Evolutionary conservation across 2,329 filamentous ascomycete genomes (phyloP).

Genomic region (Aspergillus fumigatus): DNA sequence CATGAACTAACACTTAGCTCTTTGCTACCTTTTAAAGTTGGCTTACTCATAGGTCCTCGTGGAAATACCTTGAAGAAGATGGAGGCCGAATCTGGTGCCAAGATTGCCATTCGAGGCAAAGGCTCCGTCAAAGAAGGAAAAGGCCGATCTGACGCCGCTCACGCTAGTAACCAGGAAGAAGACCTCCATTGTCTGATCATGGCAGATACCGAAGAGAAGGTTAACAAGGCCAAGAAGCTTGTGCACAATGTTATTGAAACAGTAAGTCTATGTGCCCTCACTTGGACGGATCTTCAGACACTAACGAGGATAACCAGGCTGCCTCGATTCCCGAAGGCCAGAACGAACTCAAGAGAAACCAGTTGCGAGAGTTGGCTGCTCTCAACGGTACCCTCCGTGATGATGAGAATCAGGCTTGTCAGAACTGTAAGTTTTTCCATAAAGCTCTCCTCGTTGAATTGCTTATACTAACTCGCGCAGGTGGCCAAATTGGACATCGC

Average conservation of each 20-base stretch:
- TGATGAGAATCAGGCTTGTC: slow-evolving; percentile 98
- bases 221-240: slow-evolving; percentile 97
- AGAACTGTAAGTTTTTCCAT: slow-evolving; percentile 66
- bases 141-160: slow-evolving; percentile 95
- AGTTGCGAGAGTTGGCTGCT: slow-evolving; percentile 93
- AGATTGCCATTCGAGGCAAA: slow-evolving; percentile 99
- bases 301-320: slow-evolving; percentile 57
- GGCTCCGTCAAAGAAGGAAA: slow-evolving; percentile 99
- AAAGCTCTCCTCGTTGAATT: background rate
- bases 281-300: background rate
- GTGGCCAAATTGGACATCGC: slow-evolving; percentile 95
- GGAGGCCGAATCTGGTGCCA: slow-evolving; percentile 94
- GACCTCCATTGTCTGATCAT: slow-evolving; percentile 98
- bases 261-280: slow-evolving; percentile 53
- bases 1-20: slow-evolving; percentile 85
- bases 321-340: slow-evolving; percentile 98
- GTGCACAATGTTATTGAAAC: slow-evolving; percentile 99
- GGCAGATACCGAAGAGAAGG: slow-evolving; percentile 99
- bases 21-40: slow-evolving; percentile 77
- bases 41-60: slow-evolving; percentile 99
- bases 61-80: slow-evolving; percentile 99
- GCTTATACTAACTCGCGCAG: slow-evolving; percentile 24
- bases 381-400: slow-evolving; percentile 98
- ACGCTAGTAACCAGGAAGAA: slow-evolving; percentile 99
- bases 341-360: slow-evolving; percentile 98